These are phyloP conservation scores for Calendula officinalis DNA, from an alignment of 129 eudicot genomes.

Conservation along the genomic window DNA sequence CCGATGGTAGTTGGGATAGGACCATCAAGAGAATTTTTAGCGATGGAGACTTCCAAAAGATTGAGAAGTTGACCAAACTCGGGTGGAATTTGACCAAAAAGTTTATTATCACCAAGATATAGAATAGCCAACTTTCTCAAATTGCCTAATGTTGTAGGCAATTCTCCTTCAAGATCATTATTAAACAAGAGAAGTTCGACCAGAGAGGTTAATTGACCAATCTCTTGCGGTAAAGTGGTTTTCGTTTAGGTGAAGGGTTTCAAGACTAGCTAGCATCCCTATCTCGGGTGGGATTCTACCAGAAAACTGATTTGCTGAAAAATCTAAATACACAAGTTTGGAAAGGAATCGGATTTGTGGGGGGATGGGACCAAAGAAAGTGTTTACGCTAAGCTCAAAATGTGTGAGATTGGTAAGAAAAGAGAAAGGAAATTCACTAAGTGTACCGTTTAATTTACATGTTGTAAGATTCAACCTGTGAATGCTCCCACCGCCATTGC, in stretches of 20 bases:
- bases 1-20: neutral
- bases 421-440: slow-evolving; percentile 15
- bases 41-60: slow-evolving; percentile 7
- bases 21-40: neutral
- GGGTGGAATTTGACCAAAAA: slow-evolving; percentile 24
- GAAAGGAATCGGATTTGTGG: slow-evolving; percentile 24
- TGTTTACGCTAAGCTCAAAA: slow-evolving; percentile 17
- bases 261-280: slow-evolving; percentile 24
- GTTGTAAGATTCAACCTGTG: slow-evolving; percentile 22
- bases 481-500: slow-evolving; percentile 28
- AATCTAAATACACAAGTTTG: slow-evolving; percentile 15
- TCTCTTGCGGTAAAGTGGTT: slow-evolving; percentile 23
- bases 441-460: slow-evolving; percentile 28
- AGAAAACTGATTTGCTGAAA: slow-evolving; percentile 22
- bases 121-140: slow-evolving; percentile 16
- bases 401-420: slow-evolving; percentile 5
- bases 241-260: slow-evolving; percentile 14
- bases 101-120: slow-evolving; percentile 8
- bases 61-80: slow-evolving; percentile 18
- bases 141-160: slow-evolving; percentile 18
- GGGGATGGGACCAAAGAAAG: slow-evolving; percentile 22
- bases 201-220: slow-evolving; percentile 18
- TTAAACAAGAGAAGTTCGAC: neutral
- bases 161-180: slow-evolving; percentile 20
- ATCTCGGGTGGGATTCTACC: slow-evolving; percentile 32